Evolutionary conservation across 73 alveolate genomes (phyloP).

Genomic region (Stentor roeselii): DNA sequence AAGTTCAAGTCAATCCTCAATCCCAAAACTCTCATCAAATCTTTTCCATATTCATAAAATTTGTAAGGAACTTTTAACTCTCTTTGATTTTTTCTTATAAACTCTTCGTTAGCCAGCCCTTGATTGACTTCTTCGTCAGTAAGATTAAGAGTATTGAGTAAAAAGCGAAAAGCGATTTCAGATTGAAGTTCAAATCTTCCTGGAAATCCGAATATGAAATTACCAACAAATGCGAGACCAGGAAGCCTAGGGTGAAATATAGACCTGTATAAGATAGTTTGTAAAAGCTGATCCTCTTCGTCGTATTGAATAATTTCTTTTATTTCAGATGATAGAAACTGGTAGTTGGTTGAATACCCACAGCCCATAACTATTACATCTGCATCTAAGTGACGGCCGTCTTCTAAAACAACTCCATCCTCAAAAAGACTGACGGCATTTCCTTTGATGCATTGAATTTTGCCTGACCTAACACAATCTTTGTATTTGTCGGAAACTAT

Average conservation of each 20-base stretch:
- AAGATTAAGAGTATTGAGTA: background rate
- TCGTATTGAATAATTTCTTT: background rate
- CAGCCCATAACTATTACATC: background rate
- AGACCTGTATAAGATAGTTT: background rate
- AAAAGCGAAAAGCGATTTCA: background rate
- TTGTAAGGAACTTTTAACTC: background rate
- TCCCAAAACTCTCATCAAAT: background rate
- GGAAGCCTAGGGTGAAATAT: background rate
- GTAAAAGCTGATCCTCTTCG: background rate
- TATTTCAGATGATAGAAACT: background rate
- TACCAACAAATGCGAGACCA: conserved; percentile 8
- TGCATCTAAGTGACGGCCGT: background rate
- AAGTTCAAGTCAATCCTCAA: background rate
- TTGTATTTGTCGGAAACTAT: background rate
- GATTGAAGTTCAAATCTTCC: background rate
- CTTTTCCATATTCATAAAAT: background rate
- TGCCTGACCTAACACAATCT: background rate
- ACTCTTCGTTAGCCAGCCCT: background rate
- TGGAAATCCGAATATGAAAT: background rate
- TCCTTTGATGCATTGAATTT: background rate
- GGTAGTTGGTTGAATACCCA: background rate
- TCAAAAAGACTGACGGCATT: background rate
- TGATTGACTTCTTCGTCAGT: background rate
- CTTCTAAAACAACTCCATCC: background rate
- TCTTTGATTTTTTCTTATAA: background rate